Conservation (phyloP, 1,284 basidiomycete species). For the Malassezia sympodialis region DNA sequence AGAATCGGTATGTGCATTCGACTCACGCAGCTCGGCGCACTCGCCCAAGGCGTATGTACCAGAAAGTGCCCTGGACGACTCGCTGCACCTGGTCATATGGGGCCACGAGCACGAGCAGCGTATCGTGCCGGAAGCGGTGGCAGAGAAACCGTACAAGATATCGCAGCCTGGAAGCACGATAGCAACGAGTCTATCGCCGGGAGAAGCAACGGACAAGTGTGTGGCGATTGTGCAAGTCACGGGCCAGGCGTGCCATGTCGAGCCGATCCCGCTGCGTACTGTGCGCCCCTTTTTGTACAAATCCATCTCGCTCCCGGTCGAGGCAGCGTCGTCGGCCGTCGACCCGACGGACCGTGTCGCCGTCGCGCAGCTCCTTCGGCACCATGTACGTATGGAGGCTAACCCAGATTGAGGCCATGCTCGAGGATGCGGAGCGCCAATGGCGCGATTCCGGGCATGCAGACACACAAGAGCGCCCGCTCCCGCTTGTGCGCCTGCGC, state of each 20-base stretch:
- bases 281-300: slow-evolving; percentile 92
- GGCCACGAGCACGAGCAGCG: slow-evolving; percentile 98
- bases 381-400: background rate
- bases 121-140: slow-evolving; percentile 77
- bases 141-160: slow-evolving; percentile 82
- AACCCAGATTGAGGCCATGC: slow-evolving; percentile 52
- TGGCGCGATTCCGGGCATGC: slow-evolving; percentile 57
- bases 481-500: slow-evolving; percentile 77
- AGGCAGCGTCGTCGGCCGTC: slow-evolving; percentile 33
- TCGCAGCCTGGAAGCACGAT: slow-evolving; percentile 90
- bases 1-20: slow-evolving; percentile 67
- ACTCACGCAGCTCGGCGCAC: slow-evolving; percentile 65
- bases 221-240: slow-evolving; percentile 52
- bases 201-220: slow-evolving; percentile 33
- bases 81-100: slow-evolving; percentile 86
- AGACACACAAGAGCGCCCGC: slow-evolving; percentile 21
- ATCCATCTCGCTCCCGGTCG: slow-evolving; percentile 64
- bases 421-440: slow-evolving; percentile 62
- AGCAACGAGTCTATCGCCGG: slow-evolving; percentile 61
- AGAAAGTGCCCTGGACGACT: slow-evolving; percentile 93
- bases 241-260: slow-evolving; percentile 73
- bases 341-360: slow-evolving; percentile 23
- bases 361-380: slow-evolving; percentile 29
- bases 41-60: slow-evolving; percentile 85
- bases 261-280: slow-evolving; percentile 74